phyloP scores from a whole-genome alignment of 805 yeast genomes.

The Kazachstania taianensis region DNA sequence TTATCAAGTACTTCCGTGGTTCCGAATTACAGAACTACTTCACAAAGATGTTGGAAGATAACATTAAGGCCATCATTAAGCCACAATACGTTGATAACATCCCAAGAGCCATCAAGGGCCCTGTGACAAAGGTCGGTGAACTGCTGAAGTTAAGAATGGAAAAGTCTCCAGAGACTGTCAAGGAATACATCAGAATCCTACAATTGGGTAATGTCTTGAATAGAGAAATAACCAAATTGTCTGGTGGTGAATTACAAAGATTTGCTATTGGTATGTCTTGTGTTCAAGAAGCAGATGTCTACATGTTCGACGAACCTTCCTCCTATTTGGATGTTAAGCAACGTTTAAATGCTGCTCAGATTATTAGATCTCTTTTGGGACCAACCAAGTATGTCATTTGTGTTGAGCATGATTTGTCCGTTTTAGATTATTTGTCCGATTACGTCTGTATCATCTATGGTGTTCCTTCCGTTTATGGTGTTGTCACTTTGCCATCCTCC shows the following conservation, averaged over 20 bases:
- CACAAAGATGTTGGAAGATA: constrained; percentile 86
- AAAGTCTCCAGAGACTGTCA: constrained; percentile 51
- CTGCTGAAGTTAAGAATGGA: constrained; percentile 69
- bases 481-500: constrained; percentile 89
- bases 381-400: constrained; percentile 81
- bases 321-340: constrained; percentile 97
- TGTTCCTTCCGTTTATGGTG: constrained; percentile 98
- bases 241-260: constrained; percentile 98
- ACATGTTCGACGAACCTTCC: constrained; percentile 99
- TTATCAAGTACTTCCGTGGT: constrained; percentile 86
- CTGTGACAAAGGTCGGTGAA: constrained; percentile 76
- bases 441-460: constrained; percentile 95
- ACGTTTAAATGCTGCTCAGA: constrained; percentile 93
- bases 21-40: constrained; percentile 94
- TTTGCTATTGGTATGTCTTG: constrained; percentile 97
- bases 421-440: constrained; percentile 92
- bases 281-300: constrained; percentile 88
- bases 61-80: constrained; percentile 92
- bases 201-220: constrained; percentile 68
- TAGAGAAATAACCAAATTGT: constrained; percentile 81
- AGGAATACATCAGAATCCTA: constrained; percentile 54
- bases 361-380: constrained; percentile 74
- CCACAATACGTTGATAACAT: constrained; percentile 98
- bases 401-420: constrained; percentile 98
- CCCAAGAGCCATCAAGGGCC: constrained; percentile 92